phyloP scores from a whole-genome alignment of 345 rosid species.

The Murraya koenigii region DNA sequence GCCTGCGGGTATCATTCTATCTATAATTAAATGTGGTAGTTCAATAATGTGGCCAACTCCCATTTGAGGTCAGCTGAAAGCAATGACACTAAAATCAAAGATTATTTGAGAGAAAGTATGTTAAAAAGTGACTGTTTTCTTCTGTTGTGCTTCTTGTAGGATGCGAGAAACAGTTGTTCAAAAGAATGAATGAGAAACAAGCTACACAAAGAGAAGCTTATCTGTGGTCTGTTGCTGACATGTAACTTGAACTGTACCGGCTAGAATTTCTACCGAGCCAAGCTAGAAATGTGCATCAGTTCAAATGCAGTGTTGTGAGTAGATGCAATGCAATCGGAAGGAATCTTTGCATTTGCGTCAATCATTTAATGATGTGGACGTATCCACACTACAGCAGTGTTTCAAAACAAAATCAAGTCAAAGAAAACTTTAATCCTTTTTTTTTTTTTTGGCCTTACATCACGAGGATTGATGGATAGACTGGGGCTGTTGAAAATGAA shows the following conservation, averaged over 20 bases:
- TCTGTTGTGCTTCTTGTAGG: slow-evolving; percentile 40
- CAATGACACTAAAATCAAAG: too few relatives aligned
- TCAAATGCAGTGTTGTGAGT: too few relatives aligned
- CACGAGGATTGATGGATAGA: not conserved
- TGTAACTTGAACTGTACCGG: slow-evolving; percentile 36
- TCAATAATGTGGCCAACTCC: not conserved
- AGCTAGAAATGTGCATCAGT: not conserved
- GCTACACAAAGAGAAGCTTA: slow-evolving; percentile 93
- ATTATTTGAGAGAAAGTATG: not conserved
- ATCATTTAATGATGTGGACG: not conserved
- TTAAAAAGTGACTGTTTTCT: slow-evolving; percentile 1
- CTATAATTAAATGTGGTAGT: not conserved
- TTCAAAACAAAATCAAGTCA: not conserved
- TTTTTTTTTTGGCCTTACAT: not conserved
- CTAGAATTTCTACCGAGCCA: not conserved
- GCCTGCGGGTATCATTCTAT: not conserved
- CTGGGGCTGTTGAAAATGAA: not conserved
- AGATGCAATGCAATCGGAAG: too few relatives aligned
- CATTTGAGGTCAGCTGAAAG: not conserved
- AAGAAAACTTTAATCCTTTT: not conserved
- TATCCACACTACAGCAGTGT: not conserved
- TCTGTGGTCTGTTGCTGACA: slow-evolving; percentile 90
- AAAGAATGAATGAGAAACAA: slow-evolving; percentile 60
- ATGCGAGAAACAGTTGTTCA: slow-evolving; percentile 66
- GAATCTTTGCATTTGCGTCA: not conserved